Base-by-base conservation (phyloP, 768 basidiomycete genomes). In the Termitomyces sp. region DNA sequence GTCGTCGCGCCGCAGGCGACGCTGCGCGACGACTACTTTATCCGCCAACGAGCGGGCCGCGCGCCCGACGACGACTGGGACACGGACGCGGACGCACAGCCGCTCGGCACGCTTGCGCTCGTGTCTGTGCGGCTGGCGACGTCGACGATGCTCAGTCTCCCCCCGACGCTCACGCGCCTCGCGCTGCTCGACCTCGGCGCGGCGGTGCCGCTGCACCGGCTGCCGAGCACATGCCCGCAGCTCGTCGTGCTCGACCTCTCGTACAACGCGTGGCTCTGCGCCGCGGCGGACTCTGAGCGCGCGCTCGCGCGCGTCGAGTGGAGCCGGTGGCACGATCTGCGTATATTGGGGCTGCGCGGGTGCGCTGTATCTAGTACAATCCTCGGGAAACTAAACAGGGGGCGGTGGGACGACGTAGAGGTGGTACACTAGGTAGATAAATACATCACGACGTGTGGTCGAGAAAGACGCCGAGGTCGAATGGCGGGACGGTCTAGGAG, bases 181-280 rank as follows among this genome's bases (percentile, higher is more conserved):
- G 82, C 80, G 20, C 76, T 90, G 28, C 62, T 90, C 59, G 72
- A 80, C 46, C 67, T 89, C 34, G 71, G 78, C 1, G 56, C 70
- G 6, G 73, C 78, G 0, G 68, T 85, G 18, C 73, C 83, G 2
- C 64, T 91, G 20, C 78, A 84, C 60, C 76, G 84, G 59, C 70
- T 91, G 37, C 82, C 87, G 0, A 72, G 69, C 12, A 65, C 79
- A 15, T 87, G 85, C 61, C 89, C 88, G 0, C 68, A 85, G n/a
- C 71, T 91, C 28, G 71, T 79, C 22, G 64, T 85, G 26, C 68
- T 90, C 34, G 88, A 90, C 65, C 67, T 91, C 48, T 91, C 89
- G 0, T 88, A 80, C 66, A 90, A 90, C 56, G 42, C 56, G 2
- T 81, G 79, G 79, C 65, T 81, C 12, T 65, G 61, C 15, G 59